Base-by-base conservation (phyloP, 257 asterid genomes). In the Scutellaria barbata region DNA sequence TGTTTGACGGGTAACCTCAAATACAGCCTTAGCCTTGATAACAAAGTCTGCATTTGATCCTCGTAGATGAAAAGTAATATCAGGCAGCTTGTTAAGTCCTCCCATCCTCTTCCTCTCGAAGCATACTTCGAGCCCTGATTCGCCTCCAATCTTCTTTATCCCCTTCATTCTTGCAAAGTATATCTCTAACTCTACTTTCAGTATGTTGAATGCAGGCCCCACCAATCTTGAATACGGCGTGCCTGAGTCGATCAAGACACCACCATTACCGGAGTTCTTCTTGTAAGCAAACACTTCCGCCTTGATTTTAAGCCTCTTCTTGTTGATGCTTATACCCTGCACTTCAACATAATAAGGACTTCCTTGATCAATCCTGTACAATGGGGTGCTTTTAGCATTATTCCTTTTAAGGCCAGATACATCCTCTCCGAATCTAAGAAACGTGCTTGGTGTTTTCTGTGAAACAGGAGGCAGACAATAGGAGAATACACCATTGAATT, bases 1-100 rank as follows among this genome's bases (percentile, higher is more conserved):
- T n/a, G 1, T 4, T 40, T 48, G 12, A 0, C 62, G 7, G 0
- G 62, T 66, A 30, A 76, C 71, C n/a, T 76, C 76, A 16, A 72
- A 77, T 3, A 65, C 74, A 12, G 74, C 81, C 57, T 72, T 67
- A 3, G 71, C 18, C 47, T 72, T 66, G 64, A 77, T 53, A 8
- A 66, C 71, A 9, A 72, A 67, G 12, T 72, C 78, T 1, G 76
- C 67, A 4, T 12, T 10, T 5, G 52, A 46, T 10, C 52, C 52
- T 12, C 14, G 13, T 12, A 46, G 11, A 46, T 46, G 52, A 12
- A 46, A 46, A 12, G 52, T 46, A 10, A 46, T 12, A 46, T 12
- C 16, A 46, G 51, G 51, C 14, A 46, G 47, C 52, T 46, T 46
- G 14, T 10, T 10, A 11, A 12, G 11, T 12, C 52, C 7, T 12